Evolutionary conservation across 1,139 yeast genomes (phyloP).

Genomic region (Komagataea norvegica): DNA sequence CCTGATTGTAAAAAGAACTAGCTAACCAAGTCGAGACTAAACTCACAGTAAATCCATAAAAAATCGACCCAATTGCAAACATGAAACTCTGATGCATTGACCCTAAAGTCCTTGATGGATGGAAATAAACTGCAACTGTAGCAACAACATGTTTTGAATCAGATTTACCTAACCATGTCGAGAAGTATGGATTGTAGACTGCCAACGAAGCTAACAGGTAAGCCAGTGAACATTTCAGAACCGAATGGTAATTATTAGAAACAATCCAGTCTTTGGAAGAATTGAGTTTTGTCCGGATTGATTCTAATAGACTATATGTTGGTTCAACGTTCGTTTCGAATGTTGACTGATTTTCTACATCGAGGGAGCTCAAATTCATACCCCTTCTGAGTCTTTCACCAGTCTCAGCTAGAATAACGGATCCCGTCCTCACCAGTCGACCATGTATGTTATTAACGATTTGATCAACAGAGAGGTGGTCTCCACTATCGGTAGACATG

Average conservation of each 20-base stretch:
- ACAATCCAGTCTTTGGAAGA: conserved; percentile 5
- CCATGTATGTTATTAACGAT: conserved; percentile 15
- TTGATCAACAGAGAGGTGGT: conserved; percentile 13
- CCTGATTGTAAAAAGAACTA: conserved; percentile 41
- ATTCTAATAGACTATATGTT: conserved; percentile 1
- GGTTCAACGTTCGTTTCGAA: neutral
- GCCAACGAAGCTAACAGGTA: conserved; percentile 70
- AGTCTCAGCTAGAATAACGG: conserved; percentile 33
- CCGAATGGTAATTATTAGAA: conserved; percentile 15
- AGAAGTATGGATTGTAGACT: conserved; percentile 61
- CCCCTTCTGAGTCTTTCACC: conserved; percentile 28
- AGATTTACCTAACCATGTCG: conserved; percentile 53
- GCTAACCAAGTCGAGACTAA: conserved; percentile 51
- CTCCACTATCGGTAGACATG: conserved; percentile 19
- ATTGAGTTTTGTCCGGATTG: neutral
- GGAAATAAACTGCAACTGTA: conserved; percentile 80
- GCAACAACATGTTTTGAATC: conserved; percentile 81
- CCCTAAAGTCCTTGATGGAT: conserved; percentile 75
- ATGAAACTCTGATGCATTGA: conserved; percentile 72
- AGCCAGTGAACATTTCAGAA: conserved; percentile 65
- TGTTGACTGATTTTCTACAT: conserved; percentile 16
- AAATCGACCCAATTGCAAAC: conserved; percentile 53
- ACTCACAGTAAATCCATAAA: conserved; percentile 54
- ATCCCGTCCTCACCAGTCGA: conserved; percentile 28
- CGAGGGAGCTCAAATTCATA: conserved; percentile 4